These are phyloP conservation scores for Backusella tuberculispora DNA, from an alignment of 192 early-diverging fungal species.

Conservation along the genomic window DNA sequence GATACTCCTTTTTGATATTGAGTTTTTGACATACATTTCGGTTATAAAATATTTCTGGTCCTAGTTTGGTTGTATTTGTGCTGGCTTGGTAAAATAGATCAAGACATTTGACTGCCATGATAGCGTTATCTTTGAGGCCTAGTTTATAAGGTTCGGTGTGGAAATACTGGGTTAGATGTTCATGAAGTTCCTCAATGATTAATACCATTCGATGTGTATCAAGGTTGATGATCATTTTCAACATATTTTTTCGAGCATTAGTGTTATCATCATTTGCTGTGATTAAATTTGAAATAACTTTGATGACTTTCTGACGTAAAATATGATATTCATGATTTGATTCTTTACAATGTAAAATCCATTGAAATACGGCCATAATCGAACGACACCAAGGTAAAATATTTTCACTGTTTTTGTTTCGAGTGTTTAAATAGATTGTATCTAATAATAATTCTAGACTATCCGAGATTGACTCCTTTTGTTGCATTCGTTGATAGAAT, in stretches of 20 bases:
- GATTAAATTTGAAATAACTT: conserved; percentile 1
- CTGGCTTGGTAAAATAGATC: conserved; percentile 8
- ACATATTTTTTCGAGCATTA: not conserved
- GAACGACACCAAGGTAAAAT: conserved; percentile 19
- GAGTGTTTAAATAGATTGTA: not conserved
- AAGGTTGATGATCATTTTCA: not conserved
- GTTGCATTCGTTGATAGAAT: conserved; percentile 16
- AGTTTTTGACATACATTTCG: conserved; percentile 37
- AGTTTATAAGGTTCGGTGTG: conserved; percentile 37
- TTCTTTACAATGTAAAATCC: conserved; percentile 3
- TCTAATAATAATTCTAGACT: conserved; percentile 22
- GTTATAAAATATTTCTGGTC: conserved; percentile 28
- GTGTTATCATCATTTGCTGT: not conserved
- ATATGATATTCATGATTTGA: not conserved
- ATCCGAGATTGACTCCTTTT: conserved; percentile 12
- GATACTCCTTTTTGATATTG: conserved; percentile 82
- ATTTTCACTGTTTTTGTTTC: not conserved
- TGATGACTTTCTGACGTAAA: not conserved
- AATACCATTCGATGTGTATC: conserved; percentile 21
- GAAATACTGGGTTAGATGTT: conserved; percentile 31
- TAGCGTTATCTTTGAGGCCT: conserved; percentile 32
- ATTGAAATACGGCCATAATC: not conserved
- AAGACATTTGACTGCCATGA: conserved; percentile 32
- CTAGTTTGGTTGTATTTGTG: not conserved
- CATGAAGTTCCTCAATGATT: conserved; percentile 26